Conservation (phyloP, 2,329 filamentous ascomycete genomes). For the Claviceps citrina region DNA sequence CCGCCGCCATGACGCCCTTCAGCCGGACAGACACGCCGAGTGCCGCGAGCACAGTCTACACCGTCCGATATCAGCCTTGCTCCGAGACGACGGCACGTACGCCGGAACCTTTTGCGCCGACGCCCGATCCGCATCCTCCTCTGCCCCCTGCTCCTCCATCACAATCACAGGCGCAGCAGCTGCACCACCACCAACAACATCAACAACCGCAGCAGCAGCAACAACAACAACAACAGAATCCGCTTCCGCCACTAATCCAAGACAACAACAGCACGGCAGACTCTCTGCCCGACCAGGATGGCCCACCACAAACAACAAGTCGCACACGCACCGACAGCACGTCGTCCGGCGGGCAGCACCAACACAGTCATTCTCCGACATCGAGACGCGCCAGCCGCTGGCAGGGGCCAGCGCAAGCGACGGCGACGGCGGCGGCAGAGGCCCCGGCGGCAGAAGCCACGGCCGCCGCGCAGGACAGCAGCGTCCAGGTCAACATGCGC, state of each 20-base stretch:
- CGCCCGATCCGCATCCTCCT: slow-evolving; percentile 21
- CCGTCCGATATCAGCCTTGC: slow-evolving; percentile 43
- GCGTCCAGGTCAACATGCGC: slow-evolving; percentile 1
- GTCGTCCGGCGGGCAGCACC: slow-evolving; percentile 10
- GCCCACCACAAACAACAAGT: slow-evolving; percentile 14
- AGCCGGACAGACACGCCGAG: slow-evolving; percentile 49
- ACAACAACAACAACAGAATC: not conserved
- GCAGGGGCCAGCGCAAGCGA: slow-evolving; percentile 9
- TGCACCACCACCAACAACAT: not conserved
- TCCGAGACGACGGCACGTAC: slow-evolving; percentile 35
- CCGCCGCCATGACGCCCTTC: slow-evolving; percentile 38
- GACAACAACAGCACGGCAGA: slow-evolving; percentile 11
- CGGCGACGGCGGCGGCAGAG: not conserved
- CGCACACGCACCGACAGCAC: slow-evolving; percentile 13
- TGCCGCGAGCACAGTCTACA: slow-evolving; percentile 48
- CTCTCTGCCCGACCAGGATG: slow-evolving; percentile 20
- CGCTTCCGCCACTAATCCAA: not conserved
- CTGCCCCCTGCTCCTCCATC: not conserved
- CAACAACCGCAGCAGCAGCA: slow-evolving; percentile 6
- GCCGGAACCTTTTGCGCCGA: slow-evolving; percentile 25
- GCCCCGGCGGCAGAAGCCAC: not conserved
- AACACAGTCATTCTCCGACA: slow-evolving; percentile 8
- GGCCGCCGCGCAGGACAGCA: not conserved
- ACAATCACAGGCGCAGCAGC: not conserved
- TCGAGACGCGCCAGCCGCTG: slow-evolving; percentile 13